Evolutionary conservation across 768 basidiomycete species (phyloP).

Genomic region (Boletellus sp.): DNA sequence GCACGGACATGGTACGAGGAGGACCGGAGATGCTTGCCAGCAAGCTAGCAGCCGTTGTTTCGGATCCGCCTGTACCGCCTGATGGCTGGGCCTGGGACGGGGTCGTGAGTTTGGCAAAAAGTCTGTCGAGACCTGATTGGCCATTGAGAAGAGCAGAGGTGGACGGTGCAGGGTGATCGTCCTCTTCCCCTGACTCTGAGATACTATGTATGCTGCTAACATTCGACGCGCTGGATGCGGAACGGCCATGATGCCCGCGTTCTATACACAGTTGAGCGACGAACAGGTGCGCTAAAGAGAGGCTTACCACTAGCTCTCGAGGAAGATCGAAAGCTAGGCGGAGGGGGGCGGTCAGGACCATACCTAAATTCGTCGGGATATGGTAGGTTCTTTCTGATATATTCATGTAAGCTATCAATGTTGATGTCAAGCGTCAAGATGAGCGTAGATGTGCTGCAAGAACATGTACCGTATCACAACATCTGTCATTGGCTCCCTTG

Average conservation of each 20-base stretch:
- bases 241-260: slow-evolving; percentile 25
- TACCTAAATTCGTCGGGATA: slow-evolving; percentile 74
- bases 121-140: slow-evolving; percentile 40
- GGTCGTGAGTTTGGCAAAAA: slow-evolving; percentile 39
- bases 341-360: slow-evolving; percentile 63
- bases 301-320: slow-evolving; percentile 30
- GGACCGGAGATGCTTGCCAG: slow-evolving; percentile 49
- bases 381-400: slow-evolving; percentile 58
- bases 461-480: slow-evolving; percentile 62
- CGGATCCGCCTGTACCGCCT: slow-evolving; percentile 23
- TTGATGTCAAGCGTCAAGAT: background rate
- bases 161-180: slow-evolving; percentile 11
- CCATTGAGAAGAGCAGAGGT: slow-evolving; percentile 13
- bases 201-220: slow-evolving; percentile 35
- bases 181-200: slow-evolving; percentile 31
- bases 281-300: background rate
- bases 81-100: slow-evolving; percentile 19
- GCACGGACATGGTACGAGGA: slow-evolving; percentile 28
- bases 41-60: slow-evolving; percentile 40
- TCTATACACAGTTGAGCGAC: slow-evolving; percentile 18
- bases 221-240: slow-evolving; percentile 33
- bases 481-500: slow-evolving; percentile 67
- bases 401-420: slow-evolving; percentile 53
- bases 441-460: background rate
- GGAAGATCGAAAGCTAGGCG: slow-evolving; percentile 43